Conservation (phyloP, 2,329 filamentous ascomycete genomes). For the Pyricularia grisea region DNA sequence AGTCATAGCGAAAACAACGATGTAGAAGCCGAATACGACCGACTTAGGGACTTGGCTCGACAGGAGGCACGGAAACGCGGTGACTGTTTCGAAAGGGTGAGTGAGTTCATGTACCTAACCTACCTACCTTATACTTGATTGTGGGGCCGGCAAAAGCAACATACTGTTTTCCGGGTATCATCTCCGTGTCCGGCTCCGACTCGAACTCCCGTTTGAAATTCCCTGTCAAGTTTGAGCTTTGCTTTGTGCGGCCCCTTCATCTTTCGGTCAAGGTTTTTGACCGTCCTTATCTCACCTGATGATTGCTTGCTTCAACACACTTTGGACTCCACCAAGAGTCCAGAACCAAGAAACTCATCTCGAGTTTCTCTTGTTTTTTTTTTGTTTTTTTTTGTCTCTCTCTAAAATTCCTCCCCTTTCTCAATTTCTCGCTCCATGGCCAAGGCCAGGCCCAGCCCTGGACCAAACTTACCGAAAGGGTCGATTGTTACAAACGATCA, state of each 20-base stretch:
- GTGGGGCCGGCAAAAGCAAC: not conserved
- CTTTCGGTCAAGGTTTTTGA: not conserved
- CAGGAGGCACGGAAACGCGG: constrained; percentile 71
- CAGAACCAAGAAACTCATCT: not conserved
- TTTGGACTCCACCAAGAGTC: not conserved
- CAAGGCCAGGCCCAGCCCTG: not conserved
- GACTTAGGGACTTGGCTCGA: constrained; percentile 73
- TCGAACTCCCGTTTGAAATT: not conserved
- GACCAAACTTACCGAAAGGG: not conserved
- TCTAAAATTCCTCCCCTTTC: not conserved
- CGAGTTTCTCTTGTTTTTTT: not conserved
- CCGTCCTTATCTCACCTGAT: not conserved
- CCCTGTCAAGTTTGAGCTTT: not conserved
- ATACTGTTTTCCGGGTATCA: not conserved
- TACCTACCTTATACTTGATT: not conserved
- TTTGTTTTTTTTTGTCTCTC: too few relatives aligned
- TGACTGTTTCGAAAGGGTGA: constrained; percentile 64
- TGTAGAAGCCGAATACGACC: constrained; percentile 83
- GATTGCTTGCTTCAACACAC: not conserved
- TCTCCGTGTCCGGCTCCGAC: not conserved
- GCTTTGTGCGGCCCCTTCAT: not conserved
- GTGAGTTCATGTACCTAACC: constrained; percentile 12
- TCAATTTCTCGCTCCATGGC: not conserved
- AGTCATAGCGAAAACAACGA: constrained; percentile 59
- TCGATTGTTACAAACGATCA: not conserved